Evolutionary conservation across 148 eudicot genomes (phyloP).

Genomic region (Mesembryanthemum crystallinum): DNA sequence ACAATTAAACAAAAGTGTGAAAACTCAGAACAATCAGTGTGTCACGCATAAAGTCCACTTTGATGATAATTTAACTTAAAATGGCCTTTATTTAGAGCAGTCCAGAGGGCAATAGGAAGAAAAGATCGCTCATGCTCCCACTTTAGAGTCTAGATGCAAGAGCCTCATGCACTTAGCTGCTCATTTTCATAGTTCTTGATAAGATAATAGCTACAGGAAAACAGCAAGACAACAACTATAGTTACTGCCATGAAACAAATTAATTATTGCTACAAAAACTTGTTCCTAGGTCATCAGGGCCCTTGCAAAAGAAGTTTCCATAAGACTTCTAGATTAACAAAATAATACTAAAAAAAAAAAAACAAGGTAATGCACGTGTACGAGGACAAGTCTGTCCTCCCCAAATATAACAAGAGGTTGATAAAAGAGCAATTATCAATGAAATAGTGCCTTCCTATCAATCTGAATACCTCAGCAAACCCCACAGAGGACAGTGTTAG

Average conservation of each 20-base stretch:
- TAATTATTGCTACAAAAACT: background rate
- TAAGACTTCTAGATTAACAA: background rate
- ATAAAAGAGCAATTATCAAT: background rate
- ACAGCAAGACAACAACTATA: background rate
- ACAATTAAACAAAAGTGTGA: background rate
- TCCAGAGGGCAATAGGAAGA: background rate
- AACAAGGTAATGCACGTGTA: too few relatives aligned
- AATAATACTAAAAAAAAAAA: too few relatives aligned
- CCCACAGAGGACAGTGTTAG: background rate
- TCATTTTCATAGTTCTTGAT: background rate
- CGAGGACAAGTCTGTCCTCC: too few relatives aligned
- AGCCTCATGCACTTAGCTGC: background rate
- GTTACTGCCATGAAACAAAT: background rate
- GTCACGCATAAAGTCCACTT: background rate
- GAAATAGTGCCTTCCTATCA: background rate
- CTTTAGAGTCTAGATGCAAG: constrained; percentile 8
- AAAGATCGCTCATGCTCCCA: background rate
- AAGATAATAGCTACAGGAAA: background rate
- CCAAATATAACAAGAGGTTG: too few relatives aligned
- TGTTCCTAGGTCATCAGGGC: too few relatives aligned
- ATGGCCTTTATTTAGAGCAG: background rate
- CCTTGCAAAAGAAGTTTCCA: background rate
- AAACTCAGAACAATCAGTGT: constrained; percentile 4
- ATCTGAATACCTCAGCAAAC: background rate
- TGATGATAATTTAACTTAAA: background rate